These are phyloP conservation scores for Sporothrix sp. DNA, from an alignment of 2,329 filamentous ascomycete genomes.

Conservation along the genomic window DNA sequence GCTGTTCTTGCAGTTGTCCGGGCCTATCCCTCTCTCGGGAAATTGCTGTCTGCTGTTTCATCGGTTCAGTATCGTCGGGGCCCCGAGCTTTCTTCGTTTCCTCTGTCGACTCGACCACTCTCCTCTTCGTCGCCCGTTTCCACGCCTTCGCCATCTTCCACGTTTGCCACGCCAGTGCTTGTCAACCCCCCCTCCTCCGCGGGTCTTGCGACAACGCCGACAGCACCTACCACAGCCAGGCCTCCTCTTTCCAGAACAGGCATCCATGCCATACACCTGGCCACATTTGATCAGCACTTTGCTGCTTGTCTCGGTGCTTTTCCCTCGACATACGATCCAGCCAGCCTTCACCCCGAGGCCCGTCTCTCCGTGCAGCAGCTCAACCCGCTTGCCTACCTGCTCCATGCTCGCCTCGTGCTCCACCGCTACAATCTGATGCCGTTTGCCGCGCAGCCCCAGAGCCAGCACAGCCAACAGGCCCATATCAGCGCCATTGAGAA, in stretches of 20 bases:
- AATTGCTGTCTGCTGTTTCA: constrained; percentile 36
- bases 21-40: constrained; percentile 63
- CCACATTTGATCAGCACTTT: constrained; percentile 76
- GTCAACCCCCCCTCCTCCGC: too few relatives aligned
- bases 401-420: constrained; percentile 74
- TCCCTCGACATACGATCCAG: constrained; percentile 61
- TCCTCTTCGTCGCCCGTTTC: constrained; percentile 7
- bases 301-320: constrained; percentile 64
- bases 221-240: not conserved
- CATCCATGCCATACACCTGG: constrained; percentile 57
- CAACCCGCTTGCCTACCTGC: constrained; percentile 65
- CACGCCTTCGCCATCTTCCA: constrained; percentile 5
- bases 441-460: not conserved
- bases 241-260: constrained; percentile 22
- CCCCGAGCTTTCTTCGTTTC: not conserved
- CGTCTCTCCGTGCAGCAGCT: constrained; percentile 62
- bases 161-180: not conserved
- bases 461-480: constrained; percentile 26
- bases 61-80: not conserved
- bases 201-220: not conserved
- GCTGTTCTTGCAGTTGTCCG: constrained; percentile 75
- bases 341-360: constrained; percentile 37
- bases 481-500: constrained; percentile 65
- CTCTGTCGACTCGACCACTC: not conserved
- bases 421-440: constrained; percentile 83